phyloP scores from a whole-genome alignment of 2,329 filamentous ascomycete species.

The Ophiostoma sp. region DNA sequence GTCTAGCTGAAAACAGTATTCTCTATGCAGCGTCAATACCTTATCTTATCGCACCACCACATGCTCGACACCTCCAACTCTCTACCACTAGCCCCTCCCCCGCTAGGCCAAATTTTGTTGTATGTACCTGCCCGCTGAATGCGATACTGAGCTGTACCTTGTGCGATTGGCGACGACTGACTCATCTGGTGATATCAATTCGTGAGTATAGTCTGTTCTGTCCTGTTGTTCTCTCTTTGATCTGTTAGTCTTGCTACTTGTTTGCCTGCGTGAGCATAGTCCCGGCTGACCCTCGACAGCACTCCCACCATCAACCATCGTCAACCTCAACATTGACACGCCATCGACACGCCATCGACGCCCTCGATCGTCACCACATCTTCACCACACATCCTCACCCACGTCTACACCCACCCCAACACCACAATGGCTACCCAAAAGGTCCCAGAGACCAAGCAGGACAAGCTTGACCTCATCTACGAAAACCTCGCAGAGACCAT shows the following conservation, averaged over 20 bases:
- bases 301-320: neutral
- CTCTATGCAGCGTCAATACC: neutral
- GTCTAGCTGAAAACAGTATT: neutral
- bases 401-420: constrained; percentile 1
- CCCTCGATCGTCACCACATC: neutral
- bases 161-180: constrained; percentile 1
- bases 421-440: constrained; percentile 25
- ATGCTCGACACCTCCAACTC: neutral
- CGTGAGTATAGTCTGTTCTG: neutral
- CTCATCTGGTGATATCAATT: neutral
- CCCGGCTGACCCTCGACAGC: neutral
- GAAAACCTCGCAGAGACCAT: constrained; percentile 77
- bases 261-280: no score
- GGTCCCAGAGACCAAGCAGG: constrained; percentile 28
- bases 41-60: neutral
- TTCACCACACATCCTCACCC: neutral
- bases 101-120: constrained; percentile 6
- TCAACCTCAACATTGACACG: neutral
- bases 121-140: neutral
- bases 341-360: no score
- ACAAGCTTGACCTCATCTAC: constrained; percentile 70
- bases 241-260: neutral
- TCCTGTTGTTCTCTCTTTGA: neutral
- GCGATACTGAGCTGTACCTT: constrained; percentile 8
- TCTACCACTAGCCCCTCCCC: constrained; percentile 12